phyloP scores from a whole-genome alignment of 129 eudicot species.

The Centella asiatica region DNA sequence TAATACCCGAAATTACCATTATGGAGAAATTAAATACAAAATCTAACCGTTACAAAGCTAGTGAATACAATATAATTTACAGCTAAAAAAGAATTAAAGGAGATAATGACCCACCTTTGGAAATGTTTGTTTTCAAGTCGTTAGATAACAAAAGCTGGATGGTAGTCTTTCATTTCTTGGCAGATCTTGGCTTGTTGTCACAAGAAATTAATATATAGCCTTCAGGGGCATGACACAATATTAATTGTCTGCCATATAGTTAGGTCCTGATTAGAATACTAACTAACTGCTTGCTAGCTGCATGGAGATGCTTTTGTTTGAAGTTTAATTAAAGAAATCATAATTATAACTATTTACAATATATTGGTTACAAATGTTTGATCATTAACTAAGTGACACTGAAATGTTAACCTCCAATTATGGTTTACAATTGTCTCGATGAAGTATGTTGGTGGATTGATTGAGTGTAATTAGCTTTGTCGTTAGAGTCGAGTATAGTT shows the following conservation, averaged over 20 bases:
- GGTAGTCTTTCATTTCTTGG: slow-evolving; percentile 25
- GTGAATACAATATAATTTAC: too few relatives aligned
- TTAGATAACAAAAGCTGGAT: slow-evolving; percentile 15
- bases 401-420: slow-evolving; percentile 6
- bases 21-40: too few relatives aligned
- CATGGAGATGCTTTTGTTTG: slow-evolving; percentile 9
- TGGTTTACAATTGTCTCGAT: too few relatives aligned
- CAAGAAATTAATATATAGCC: neutral
- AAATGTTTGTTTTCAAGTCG: slow-evolving; percentile 12
- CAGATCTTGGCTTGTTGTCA: slow-evolving; percentile 17
- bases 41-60: too few relatives aligned
- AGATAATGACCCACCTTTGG: too few relatives aligned
- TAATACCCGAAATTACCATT: too few relatives aligned
- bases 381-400: neutral
- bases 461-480: too few relatives aligned
- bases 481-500: too few relatives aligned
- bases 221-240: neutral
- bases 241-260: slow-evolving; percentile 6
- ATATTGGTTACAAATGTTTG: neutral
- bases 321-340: slow-evolving; percentile 1
- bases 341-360: neutral
- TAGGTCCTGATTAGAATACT: slow-evolving; percentile 18
- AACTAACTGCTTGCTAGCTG: neutral
- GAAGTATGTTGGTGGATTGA: too few relatives aligned
- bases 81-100: neutral